Conservation (phyloP, 495 filamentous ascomycete species). For the Neurospora tetraspora region DNA sequence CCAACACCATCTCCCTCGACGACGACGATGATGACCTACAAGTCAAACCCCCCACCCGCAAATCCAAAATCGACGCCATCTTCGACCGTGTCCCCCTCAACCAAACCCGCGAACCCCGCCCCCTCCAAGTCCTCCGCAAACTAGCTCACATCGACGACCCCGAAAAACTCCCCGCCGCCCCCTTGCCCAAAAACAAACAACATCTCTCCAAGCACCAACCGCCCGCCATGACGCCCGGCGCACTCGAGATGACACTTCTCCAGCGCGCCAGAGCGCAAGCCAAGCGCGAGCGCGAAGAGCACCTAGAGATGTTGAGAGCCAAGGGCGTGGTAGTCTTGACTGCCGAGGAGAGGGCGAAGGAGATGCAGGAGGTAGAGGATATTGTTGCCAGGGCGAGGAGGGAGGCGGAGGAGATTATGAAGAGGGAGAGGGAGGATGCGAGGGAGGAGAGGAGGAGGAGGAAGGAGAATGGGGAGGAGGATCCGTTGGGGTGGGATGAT, state of each 20-base stretch:
- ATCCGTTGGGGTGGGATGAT: constrained; percentile 50
- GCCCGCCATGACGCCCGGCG: constrained; percentile 52
- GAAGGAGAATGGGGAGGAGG: constrained; percentile 35
- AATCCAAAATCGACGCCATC: constrained; percentile 40
- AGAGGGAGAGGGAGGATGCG: constrained; percentile 59
- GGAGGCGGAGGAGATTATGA: constrained; percentile 70
- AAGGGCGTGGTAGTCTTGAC: constrained; percentile 79
- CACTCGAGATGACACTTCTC: constrained; percentile 58
- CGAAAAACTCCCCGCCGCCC: constrained; percentile 23
- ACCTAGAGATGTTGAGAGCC: constrained; percentile 62
- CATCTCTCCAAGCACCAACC: constrained; percentile 5
- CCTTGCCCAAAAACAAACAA: constrained; percentile 17
- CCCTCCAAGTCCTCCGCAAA: constrained; percentile 57
- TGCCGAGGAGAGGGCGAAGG: constrained; percentile 70
- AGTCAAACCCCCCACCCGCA: constrained; percentile 22
- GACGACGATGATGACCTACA: constrained; percentile 32
- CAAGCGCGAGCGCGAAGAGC: constrained; percentile 62
- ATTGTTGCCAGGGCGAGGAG: constrained; percentile 73
- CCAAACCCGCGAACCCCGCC: constrained; percentile 48
- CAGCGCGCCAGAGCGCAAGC: constrained; percentile 73
- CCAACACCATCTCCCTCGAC: constrained; percentile 18
- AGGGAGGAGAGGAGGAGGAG: constrained; percentile 50
- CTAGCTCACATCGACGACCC: constrained; percentile 63
- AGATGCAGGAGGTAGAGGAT: constrained; percentile 72
- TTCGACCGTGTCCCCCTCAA: constrained; percentile 59